These are phyloP conservation scores for Biscogniauxia mediterranea DNA, from an alignment of 2,329 filamentous ascomycete genomes.

Conservation along the genomic window DNA sequence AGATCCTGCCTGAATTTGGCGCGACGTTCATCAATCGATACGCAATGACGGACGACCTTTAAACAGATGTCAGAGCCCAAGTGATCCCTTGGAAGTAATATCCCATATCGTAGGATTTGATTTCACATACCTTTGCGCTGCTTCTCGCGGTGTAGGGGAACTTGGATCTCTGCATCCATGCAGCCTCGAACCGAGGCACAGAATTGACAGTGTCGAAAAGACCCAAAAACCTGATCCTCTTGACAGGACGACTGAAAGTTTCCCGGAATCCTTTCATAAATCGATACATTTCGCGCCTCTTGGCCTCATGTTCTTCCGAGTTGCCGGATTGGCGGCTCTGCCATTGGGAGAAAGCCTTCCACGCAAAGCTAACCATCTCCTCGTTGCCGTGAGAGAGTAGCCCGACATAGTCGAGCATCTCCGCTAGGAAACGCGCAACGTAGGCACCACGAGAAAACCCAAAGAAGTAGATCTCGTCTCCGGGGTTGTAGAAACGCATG, in stretches of 20 bases:
- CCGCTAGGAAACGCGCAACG: conserved; percentile 72
- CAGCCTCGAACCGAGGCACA: conserved; percentile 72
- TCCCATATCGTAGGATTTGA: too few species aligned
- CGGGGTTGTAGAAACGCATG: conserved; percentile 68
- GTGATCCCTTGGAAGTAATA: background rate
- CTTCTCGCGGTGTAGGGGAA: conserved; percentile 66
- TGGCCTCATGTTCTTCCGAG: conserved; percentile 43
- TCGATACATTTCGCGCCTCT: conserved; percentile 62
- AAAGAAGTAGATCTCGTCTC: conserved; percentile 68
- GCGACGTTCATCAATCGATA: conserved; percentile 68
- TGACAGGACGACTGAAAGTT: conserved; percentile 74
- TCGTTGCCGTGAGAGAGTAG: conserved; percentile 79
- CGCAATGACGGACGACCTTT: conserved; percentile 63
- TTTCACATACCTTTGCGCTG: conserved; percentile 42
- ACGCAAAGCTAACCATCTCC: conserved; percentile 80
- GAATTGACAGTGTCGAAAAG: conserved; percentile 83
- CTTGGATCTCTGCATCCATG: conserved; percentile 76
- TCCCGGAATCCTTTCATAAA: conserved; percentile 80
- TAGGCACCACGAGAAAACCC: conserved; percentile 73
- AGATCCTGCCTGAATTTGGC: conserved; percentile 72
- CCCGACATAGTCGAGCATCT: conserved; percentile 83
- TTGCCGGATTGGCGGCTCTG: conserved; percentile 53
- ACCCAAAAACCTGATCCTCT: conserved; percentile 72
- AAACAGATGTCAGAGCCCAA: background rate
- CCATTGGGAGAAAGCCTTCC: conserved; percentile 78